Conservation (phyloP, 805 yeast species). For the Debaryomyces castellii region DNA sequence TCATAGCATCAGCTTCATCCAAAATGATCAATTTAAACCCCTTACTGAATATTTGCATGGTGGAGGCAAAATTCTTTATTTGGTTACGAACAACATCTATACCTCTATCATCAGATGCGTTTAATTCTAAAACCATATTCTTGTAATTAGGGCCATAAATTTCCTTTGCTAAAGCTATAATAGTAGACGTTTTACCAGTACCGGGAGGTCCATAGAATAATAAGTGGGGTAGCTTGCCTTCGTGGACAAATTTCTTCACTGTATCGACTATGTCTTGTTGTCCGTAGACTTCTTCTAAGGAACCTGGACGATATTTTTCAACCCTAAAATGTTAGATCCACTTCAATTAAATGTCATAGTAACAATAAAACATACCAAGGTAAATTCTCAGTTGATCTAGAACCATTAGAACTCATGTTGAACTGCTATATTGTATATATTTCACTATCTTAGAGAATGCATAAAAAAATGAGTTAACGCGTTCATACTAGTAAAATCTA, state of each 20-base stretch:
- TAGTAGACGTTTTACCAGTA: conserved; percentile 88
- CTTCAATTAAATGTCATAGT: neutral
- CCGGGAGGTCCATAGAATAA: conserved; percentile 96
- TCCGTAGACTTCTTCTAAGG: conserved; percentile 86
- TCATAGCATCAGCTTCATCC: conserved; percentile 97
- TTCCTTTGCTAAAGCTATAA: conserved; percentile 82
- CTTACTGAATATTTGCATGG: conserved; percentile 84
- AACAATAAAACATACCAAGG: conserved; percentile 47
- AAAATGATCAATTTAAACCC: conserved; percentile 89
- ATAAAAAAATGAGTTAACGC: neutral
- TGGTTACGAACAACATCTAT: conserved; percentile 97
- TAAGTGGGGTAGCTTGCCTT: conserved; percentile 85
- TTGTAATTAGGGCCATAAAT: conserved; percentile 78
- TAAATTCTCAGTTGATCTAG: conserved; percentile 42
- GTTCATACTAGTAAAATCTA: neutral
- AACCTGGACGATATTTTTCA: conserved; percentile 89
- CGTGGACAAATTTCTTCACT: conserved; percentile 78
- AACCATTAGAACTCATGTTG: neutral
- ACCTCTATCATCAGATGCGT: conserved; percentile 97
- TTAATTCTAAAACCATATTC: conserved; percentile 90
- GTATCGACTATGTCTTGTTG: conserved; percentile 85
- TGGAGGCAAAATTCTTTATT: conserved; percentile 93
- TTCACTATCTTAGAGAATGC: neutral
- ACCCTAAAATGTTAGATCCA: conserved; percentile 51
- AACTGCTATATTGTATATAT: neutral